Base-by-base conservation (phyloP, 1,284 basidiomycete genomes). In the Tausonia pullulans region DNA sequence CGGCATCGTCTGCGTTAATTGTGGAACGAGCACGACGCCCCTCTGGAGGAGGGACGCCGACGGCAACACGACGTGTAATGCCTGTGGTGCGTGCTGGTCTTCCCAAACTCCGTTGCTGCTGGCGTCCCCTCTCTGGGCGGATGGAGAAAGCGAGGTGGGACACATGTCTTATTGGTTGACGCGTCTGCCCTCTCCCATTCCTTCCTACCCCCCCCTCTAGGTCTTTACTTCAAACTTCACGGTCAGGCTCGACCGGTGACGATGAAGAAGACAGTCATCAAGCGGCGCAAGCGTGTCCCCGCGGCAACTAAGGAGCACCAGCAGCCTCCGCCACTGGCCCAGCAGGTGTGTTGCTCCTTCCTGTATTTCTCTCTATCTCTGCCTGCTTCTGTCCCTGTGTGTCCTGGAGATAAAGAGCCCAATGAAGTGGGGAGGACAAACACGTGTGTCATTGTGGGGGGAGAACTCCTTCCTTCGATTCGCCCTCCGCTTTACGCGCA, bases 211-310 rank as follows among this genome's bases (percentile, higher is more conserved):
- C 58, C 7, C 11, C 11, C 49, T 56, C 50, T 74, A 95, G 91
- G 93, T 67, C 83, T 98, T 5, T 98, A 98, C 79, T 94, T 93
- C 81, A 98, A 98, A 78, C 82, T 98, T 10, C 95, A 98, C 79
- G 92, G 93, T 65, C 92, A 90, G 0, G 93, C 97, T 71, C 86
- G 95, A 54, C 95, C 95, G 46, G 95, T 95, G 68, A 91, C 91
- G 65, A 94, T 98, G 92, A 97, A 96, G 79, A 97, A 98, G 81
- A 89, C 90, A 3, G 92, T 97, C 71, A 98, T 98, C 81, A 98
- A 98, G 80, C 85, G 95, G 49, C 82, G 95, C 68, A 98, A 98
- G 79, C 87, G 95, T 70, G 91, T 98, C 44, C 90, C 93, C 58
- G 91, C 90, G 51, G 86, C 64, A 5, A 50, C 61, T 39, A 46